Conservation (phyloP, 805 yeast species). For the Lipomyces kockii region DNA sequence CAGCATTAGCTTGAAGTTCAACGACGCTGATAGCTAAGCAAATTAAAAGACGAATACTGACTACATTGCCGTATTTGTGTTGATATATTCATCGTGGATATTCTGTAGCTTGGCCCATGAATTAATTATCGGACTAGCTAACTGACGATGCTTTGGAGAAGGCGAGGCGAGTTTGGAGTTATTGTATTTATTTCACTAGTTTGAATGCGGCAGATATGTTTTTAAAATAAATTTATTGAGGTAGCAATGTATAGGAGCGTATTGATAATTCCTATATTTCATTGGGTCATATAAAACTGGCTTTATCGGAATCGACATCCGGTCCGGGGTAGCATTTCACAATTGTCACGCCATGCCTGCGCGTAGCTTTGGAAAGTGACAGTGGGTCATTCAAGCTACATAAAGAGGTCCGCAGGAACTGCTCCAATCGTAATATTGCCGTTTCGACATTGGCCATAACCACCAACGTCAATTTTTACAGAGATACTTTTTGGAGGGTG, state of each 20-base stretch:
- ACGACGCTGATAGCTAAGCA: slow-evolving; percentile 24
- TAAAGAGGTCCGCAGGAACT: no score
- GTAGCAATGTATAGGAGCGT: not conserved
- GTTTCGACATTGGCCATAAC: not conserved
- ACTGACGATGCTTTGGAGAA: not conserved
- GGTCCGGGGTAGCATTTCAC: not conserved
- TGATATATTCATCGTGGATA: not conserved
- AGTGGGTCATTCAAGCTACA: not conserved
- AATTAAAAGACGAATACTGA: not conserved
- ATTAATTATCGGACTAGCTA: not conserved
- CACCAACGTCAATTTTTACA: not conserved
- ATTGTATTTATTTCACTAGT: not conserved
- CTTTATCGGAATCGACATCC: not conserved
- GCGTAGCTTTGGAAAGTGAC: not conserved
- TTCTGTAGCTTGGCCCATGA: not conserved
- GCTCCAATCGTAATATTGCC: not conserved
- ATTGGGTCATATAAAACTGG: not conserved
- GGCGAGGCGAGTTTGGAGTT: not conserved
- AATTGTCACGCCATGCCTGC: not conserved
- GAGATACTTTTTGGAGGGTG: not conserved
- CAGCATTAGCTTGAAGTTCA: slow-evolving; percentile 75
- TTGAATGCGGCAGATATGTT: not conserved
- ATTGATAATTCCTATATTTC: not conserved
- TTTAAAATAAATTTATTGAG: not conserved
- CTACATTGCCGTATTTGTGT: not conserved